Percentiles rank a stretch among this genome's conserved stretches.
These are phyloP conservation scores for Dendrocalamus sinicus DNA, from an alignment of 176 grass and related monocot genomes.

Conservation along the genomic window DNA sequence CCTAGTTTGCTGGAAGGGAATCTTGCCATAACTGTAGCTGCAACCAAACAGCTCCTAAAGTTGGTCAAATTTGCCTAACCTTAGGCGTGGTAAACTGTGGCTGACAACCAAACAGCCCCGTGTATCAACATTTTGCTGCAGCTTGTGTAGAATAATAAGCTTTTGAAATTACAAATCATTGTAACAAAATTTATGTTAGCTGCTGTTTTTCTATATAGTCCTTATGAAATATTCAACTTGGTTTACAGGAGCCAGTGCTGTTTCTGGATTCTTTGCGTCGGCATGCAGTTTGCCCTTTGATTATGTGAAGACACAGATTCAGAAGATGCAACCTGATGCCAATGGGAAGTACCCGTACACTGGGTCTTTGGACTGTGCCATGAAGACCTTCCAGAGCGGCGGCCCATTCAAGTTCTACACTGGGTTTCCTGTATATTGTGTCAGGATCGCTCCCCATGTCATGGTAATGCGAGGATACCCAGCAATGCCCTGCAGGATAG, in stretches of 20 bases:
- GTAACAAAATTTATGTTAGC: not conserved
- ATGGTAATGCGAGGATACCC: conserved; percentile 63
- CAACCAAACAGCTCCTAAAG: no score
- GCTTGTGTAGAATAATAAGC: conserved; percentile 3
- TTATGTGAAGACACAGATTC: conserved; percentile 98
- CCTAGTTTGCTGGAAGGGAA: no score
- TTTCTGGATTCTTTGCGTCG: conserved; percentile 94
- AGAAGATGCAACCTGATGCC: conserved; percentile 99
- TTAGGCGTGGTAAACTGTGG: no score
- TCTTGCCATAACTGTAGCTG: no score
- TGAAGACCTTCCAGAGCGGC: conserved; percentile 89
- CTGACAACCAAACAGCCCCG: no score
- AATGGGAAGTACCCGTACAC: conserved; percentile 95
- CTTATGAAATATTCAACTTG: conserved; percentile 14
- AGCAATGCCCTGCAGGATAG: not conserved
- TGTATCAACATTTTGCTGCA: not conserved
- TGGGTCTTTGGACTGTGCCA: conserved; percentile 82
- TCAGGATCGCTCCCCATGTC: conserved; percentile 96
- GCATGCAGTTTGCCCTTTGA: conserved; percentile 99
- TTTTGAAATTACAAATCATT: not conserved
- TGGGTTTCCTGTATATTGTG: conserved; percentile 96
- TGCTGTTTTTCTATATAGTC: not conserved
- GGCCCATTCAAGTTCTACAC: conserved; percentile 99
- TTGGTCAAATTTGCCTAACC: no score
- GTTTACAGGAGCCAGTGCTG: conserved; percentile 86